Conservation (phyloP, 2,329 filamentous ascomycete species). For the Chlorencoelia australis region DNA sequence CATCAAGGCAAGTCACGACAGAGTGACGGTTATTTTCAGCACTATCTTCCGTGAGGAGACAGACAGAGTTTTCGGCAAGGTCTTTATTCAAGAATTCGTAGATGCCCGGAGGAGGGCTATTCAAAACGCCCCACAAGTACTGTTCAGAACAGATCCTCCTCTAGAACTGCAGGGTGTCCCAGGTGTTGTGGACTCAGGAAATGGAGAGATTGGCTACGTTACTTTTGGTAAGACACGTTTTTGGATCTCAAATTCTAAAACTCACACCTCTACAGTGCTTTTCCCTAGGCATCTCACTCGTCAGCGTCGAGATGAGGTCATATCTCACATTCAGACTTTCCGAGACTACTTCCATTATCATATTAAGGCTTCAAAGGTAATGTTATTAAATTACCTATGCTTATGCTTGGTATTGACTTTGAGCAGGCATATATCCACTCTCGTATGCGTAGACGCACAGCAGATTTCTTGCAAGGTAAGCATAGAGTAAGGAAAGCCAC, state of each 20-base stretch:
- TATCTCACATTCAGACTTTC: conserved; percentile 99
- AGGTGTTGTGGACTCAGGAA: conserved; percentile 65
- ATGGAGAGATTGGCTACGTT: conserved; percentile 89
- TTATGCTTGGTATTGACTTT: conserved; percentile 10
- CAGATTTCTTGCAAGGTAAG: conserved; percentile 93
- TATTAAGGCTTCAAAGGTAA: conserved; percentile 93
- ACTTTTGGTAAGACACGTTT: conserved; percentile 67
- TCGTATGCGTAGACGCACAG: conserved; percentile 92
- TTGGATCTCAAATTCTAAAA: conserved; percentile 12
- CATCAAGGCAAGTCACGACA: conserved; percentile 93
- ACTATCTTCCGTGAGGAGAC: conserved; percentile 98
- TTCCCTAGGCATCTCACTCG: conserved; percentile 91
- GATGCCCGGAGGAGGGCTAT: conserved; percentile 90
- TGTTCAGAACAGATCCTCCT: conserved; percentile 91
- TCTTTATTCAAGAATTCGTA: conserved; percentile 98
- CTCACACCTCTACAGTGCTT: conserved; percentile 49
- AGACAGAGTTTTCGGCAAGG: conserved; percentile 92
- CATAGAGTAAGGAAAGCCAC: conserved; percentile 1
- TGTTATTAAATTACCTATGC: background rate
- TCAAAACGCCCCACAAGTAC: conserved; percentile 94
- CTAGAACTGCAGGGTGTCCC: conserved; percentile 81
- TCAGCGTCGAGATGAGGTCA: conserved; percentile 86
- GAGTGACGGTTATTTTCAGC: conserved; percentile 98
- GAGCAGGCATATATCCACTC: conserved; percentile 87
- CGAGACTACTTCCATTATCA: conserved; percentile 99